A percentile compares a stretch with the other conserved stretches of the same genome.
Evolutionary conservation across 345 rosid species (phyloP).

Genomic region (Eucalyptus sp.): DNA sequence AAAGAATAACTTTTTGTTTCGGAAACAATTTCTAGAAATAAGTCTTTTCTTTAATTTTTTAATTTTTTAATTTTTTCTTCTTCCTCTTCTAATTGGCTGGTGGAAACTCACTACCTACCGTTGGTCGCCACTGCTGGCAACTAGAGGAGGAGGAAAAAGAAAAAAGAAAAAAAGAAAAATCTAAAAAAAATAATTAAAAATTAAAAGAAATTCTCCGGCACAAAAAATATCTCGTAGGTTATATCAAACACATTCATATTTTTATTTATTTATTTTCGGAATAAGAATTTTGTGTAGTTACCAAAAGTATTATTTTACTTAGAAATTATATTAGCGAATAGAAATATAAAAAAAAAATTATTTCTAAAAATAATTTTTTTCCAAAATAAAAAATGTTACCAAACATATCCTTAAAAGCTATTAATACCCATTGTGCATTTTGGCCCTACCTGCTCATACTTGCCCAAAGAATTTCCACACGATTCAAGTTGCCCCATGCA

Average conservation of each 20-base stretch:
- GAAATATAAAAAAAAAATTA: too few species aligned
- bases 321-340: accelerated
- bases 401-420: accelerated
- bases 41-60: accelerated
- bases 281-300: accelerated
- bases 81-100: too few species aligned
- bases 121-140: accelerated
- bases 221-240: accelerated
- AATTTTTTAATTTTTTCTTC: too few species aligned
- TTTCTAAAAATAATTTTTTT: accelerated
- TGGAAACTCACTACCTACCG: accelerated
- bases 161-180: accelerated
- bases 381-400: accelerated
- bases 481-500: background rate
- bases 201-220: accelerated
- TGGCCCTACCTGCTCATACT: too few species aligned
- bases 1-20: too few species aligned
- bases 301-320: accelerated
- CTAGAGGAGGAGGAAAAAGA: too few species aligned
- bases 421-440: accelerated
- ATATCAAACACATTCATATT: accelerated
- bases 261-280: accelerated
- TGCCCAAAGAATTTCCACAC: too few species aligned
- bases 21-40: accelerated
- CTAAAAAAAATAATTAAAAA: too few species aligned